Conservation (phyloP, 202 grass and related monocot species). For the Bolboschoenoplectus hybrid region DNA sequence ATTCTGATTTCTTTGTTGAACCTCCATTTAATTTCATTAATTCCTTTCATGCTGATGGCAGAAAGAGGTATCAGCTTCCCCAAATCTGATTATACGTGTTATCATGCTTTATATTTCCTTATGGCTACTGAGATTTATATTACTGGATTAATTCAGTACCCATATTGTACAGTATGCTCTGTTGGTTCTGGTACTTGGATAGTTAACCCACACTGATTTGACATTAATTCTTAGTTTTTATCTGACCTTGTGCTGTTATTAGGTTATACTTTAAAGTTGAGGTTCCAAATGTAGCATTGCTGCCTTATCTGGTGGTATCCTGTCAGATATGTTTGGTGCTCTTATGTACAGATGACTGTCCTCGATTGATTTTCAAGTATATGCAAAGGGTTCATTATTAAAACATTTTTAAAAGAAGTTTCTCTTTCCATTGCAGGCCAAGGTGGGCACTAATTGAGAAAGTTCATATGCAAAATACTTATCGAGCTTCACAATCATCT, state of each 20-base stretch:
- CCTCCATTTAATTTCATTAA: slow-evolving; percentile 92
- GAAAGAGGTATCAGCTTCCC: slow-evolving; percentile 65
- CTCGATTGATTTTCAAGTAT: not conserved
- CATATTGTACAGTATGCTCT: not conserved
- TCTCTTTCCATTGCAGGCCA: slow-evolving; percentile 56
- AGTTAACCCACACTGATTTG: not conserved
- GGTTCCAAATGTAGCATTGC: not conserved
- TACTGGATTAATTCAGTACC: not conserved
- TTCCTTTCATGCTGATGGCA: slow-evolving; percentile 70
- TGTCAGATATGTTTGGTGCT: not conserved
- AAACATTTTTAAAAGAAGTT: not conserved
- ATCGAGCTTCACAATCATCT: slow-evolving; percentile 87
- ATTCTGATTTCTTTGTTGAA: slow-evolving; percentile 85
- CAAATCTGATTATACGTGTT: slow-evolving; percentile 15
- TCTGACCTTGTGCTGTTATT: slow-evolving; percentile 3
- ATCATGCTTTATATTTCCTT: not conserved
- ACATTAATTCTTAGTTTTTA: slow-evolving; percentile 25
- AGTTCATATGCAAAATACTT: slow-evolving; percentile 74
- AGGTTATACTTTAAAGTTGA: not conserved
- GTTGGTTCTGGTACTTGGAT: not conserved
- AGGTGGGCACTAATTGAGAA: slow-evolving; percentile 95
- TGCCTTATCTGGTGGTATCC: slow-evolving; percentile 8
- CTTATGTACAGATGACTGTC: not conserved
- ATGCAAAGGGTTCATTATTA: slow-evolving; percentile 15
- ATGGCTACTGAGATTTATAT: not conserved